Percentiles rank a stretch among this genome's conserved stretches.
Conservation (phyloP, 768 basidiomycete species). For the Mycena leptocephala region DNA sequence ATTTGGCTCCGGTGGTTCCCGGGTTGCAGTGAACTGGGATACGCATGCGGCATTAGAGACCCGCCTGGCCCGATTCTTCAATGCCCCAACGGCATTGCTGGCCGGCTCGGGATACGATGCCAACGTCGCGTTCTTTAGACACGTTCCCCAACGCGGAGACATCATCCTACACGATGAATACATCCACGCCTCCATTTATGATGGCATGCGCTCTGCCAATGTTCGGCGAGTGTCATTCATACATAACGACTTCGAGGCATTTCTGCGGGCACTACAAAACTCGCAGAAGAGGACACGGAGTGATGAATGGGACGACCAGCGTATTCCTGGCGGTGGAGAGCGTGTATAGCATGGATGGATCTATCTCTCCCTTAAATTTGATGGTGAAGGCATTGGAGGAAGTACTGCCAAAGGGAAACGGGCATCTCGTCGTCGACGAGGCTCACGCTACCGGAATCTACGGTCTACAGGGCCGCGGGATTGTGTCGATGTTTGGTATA, state of each 20-base stretch:
- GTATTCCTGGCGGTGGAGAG: conserved; percentile 70
- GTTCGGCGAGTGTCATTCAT: conserved; percentile 50
- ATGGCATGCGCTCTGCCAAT: conserved; percentile 62
- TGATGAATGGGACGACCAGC: conserved; percentile 36
- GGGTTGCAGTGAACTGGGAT: conserved; percentile 62
- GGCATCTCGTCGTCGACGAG: conserved; percentile 69
- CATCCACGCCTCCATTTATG: conserved; percentile 67
- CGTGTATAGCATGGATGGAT: conserved; percentile 77
- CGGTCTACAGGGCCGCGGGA: conserved; percentile 64
- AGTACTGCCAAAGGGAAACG: conserved; percentile 53
- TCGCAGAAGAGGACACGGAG: conserved; percentile 43
- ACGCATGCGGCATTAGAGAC: conserved; percentile 59
- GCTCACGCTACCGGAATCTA: conserved; percentile 73
- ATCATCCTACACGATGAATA: conserved; percentile 68
- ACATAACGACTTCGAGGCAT: conserved; percentile 60
- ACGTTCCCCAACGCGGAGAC: conserved; percentile 62
- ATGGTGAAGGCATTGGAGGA: conserved; percentile 58
- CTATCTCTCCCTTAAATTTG: conserved; percentile 62
- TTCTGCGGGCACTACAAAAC: conserved; percentile 43
- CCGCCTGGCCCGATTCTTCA: conserved; percentile 56
- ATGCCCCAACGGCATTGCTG: conserved; percentile 59
- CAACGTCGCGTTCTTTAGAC: conserved; percentile 65
- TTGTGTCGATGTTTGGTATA: background rate
- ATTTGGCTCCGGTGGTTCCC: conserved; percentile 67
- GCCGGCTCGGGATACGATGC: conserved; percentile 72